Percentiles rank a stretch among this genome's conserved stretches.
phyloP scores from a whole-genome alignment of 345 rosid genomes.

The Rhodomyrtus tomentosa region DNA sequence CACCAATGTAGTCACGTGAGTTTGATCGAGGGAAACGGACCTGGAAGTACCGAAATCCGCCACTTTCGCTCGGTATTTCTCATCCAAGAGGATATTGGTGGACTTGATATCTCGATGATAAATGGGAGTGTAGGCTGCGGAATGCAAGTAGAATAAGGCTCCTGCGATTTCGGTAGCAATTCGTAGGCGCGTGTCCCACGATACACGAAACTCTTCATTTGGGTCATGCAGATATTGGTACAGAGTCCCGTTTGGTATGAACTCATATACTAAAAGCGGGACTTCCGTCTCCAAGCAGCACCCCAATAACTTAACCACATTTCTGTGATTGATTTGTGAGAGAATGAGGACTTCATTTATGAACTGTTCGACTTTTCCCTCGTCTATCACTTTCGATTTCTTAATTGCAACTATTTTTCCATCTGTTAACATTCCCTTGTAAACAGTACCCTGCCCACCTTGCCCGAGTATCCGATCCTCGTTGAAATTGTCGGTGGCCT shows the following conservation, averaged over 20 bases:
- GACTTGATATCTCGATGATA: no score
- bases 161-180: no score
- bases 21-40: not conserved
- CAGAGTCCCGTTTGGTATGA: not conserved
- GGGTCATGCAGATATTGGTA: no score
- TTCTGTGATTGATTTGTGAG: not conserved
- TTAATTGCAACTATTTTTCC: not conserved
- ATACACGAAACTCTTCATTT: no score
- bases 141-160: no score
- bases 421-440: not conserved
- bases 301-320: not conserved
- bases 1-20: constrained; percentile 4
- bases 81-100: no score
- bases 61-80: no score
- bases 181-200: no score
- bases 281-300: not conserved
- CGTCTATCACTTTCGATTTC: not conserved
- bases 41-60: no score
- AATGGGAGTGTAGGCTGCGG: no score
- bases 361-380: not conserved
- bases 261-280: not conserved
- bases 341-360: not conserved
- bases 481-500: no score
- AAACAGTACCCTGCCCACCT: constrained; percentile 1
- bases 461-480: not conserved